A percentile compares a stretch with the other conserved stretches of the same genome.
phyloP scores from a whole-genome alignment of 768 basidiomycete species.

The Cystobasidiopsis lactophilus region DNA sequence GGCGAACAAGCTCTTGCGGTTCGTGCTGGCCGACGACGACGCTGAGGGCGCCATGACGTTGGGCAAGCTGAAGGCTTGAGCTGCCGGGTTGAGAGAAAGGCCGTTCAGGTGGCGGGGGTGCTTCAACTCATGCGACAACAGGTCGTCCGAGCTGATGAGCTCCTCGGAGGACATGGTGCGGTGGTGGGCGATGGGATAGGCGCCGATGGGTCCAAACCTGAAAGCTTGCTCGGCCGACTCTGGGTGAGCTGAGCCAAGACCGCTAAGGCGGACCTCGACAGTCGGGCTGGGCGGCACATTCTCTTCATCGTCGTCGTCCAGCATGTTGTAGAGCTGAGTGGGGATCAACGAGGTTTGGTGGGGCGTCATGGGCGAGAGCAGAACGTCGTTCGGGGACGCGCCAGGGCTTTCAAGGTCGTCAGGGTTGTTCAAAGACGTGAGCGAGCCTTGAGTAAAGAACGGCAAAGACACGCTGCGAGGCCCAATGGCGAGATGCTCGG shows the following conservation, averaged over 20 bases:
- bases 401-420: too few relatives aligned
- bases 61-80: constrained; percentile 16
- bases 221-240: too few relatives aligned
- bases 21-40: too few relatives aligned
- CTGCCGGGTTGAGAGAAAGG: constrained; percentile 20
- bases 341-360: constrained; percentile 21
- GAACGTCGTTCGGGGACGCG: constrained; percentile 5
- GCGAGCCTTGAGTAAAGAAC: not conserved
- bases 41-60: too few relatives aligned
- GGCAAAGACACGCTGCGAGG: not conserved
- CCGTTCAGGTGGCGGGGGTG: constrained; percentile 17
- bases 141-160: not conserved
- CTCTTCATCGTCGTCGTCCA: constrained; percentile 21
- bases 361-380: constrained; percentile 20
- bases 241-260: not conserved
- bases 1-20: too few relatives aligned
- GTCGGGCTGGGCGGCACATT: constrained; percentile 10
- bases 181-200: not conserved
- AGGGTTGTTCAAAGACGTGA: not conserved
- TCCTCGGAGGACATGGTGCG: constrained; percentile 6
- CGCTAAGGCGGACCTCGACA: not conserved
- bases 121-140: constrained; percentile 5
- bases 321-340: constrained; percentile 19
- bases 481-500: not conserved
- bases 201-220: constrained; percentile 8